Evolutionary conservation across 495 filamentous ascomycete species (phyloP).

Genomic region (Pseudevernia furfuracea): DNA sequence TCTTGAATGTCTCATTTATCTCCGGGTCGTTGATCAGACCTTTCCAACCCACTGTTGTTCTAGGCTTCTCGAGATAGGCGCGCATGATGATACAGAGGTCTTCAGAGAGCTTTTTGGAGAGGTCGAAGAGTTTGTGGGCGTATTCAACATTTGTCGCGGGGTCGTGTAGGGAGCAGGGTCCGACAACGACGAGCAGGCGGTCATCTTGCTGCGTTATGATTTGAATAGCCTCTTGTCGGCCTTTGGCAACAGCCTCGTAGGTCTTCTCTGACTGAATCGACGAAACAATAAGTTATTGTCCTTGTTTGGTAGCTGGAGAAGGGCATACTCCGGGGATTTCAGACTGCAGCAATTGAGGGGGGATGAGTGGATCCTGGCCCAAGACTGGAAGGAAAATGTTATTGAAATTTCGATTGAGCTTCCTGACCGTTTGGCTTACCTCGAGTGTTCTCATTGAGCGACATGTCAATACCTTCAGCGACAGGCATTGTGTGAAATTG

Average conservation of each 20-base stretch:
- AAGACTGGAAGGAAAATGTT: constrained; percentile 51
- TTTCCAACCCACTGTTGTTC: constrained; percentile 99
- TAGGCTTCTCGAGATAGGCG: constrained; percentile 96
- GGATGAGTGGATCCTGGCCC: constrained; percentile 90
- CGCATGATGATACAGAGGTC: constrained; percentile 96
- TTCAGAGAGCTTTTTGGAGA: constrained; percentile 84
- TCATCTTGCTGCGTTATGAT: constrained; percentile 69
- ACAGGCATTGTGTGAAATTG: constrained; percentile 40
- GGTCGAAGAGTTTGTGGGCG: constrained; percentile 69
- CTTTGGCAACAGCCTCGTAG: constrained; percentile 68
- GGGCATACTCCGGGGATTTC: constrained; percentile 75
- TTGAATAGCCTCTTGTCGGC: constrained; percentile 72
- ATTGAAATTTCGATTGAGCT: constrained; percentile 8
- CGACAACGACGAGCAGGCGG: constrained; percentile 84
- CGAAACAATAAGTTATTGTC: neutral
- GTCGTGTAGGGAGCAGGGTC: constrained; percentile 97
- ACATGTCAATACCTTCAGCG: constrained; percentile 35
- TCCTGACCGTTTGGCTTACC: constrained; percentile 32
- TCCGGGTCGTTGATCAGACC: constrained; percentile 98
- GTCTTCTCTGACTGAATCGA: constrained; percentile 62
- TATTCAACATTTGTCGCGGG: constrained; percentile 88
- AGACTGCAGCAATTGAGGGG: constrained; percentile 75
- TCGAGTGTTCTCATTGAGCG: constrained; percentile 46
- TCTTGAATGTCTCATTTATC: constrained; percentile 97
- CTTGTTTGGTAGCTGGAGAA: constrained; percentile 25